Evolutionary conservation across 331 rosid species (phyloP).

Genomic region (Saraca asoca): DNA sequence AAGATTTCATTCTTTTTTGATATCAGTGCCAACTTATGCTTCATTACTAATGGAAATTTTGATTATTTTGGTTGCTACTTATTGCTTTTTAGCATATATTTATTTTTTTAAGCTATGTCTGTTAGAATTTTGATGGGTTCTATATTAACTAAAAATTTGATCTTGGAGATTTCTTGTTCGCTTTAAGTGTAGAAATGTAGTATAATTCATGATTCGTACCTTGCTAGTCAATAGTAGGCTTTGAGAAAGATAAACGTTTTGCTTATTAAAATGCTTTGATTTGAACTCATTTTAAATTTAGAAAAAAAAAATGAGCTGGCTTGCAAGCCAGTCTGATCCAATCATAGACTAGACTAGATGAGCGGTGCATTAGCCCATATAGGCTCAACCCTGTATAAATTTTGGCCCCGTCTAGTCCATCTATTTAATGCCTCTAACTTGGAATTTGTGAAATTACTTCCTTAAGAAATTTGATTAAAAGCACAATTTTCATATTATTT

Average conservation of each 20-base stretch:
- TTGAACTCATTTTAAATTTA: no score
- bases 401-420: no score
- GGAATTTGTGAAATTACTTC: no score
- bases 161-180: conserved; percentile 14
- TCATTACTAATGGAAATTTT: conserved; percentile 24
- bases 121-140: conserved; percentile 7
- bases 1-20: background rate
- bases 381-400: no score
- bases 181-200: background rate
- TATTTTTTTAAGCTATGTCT: background rate
- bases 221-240: background rate
- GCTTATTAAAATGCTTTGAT: conserved; percentile 6
- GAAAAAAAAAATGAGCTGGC: no score
- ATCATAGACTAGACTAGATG: no score
- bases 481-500: no score
- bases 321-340: no score
- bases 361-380: no score
- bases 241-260: conserved; percentile 8
- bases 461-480: no score
- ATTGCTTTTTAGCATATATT: background rate
- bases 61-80: background rate
- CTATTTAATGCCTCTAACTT: no score
- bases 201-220: conserved; percentile 18
- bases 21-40: background rate
- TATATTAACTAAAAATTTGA: conserved; percentile 22